Evolutionary conservation across 2,329 filamentous ascomycete genomes (phyloP).

Genomic region (Talaromyces sp.): DNA sequence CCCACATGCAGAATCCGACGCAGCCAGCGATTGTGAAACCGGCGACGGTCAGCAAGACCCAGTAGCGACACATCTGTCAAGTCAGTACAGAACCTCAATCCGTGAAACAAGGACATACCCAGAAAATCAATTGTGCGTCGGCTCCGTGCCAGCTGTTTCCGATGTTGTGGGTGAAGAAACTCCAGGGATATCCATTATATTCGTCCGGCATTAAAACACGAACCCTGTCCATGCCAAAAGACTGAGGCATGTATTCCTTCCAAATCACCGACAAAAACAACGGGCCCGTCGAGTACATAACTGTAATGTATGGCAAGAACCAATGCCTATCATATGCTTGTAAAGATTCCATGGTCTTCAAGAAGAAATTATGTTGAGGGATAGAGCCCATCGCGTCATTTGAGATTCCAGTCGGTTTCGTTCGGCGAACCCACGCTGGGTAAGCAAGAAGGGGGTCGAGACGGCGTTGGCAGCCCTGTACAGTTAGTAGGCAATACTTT

Average conservation of each 20-base stretch:
- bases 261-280: constrained; percentile 73
- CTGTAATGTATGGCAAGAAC: constrained; percentile 69
- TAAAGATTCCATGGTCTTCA: constrained; percentile 65
- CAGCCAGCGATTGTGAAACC: constrained; percentile 51
- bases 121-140: constrained; percentile 64
- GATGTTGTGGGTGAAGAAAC: constrained; percentile 66
- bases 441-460: constrained; percentile 67
- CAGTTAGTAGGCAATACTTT: background rate
- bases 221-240: constrained; percentile 52
- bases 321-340: constrained; percentile 66
- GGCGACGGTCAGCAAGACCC: constrained; percentile 53
- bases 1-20: constrained; percentile 50
- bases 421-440: constrained; percentile 68
- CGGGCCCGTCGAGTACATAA: constrained; percentile 76
- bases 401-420: constrained; percentile 71
- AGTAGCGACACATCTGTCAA: constrained; percentile 53
- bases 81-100: constrained; percentile 2
- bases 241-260: constrained; percentile 63
- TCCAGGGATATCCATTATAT: constrained; percentile 66
- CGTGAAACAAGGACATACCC: constrained; percentile 42
- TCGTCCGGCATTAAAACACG: constrained; percentile 67
- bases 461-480: constrained; percentile 63
- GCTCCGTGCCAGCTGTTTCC: constrained; percentile 65
- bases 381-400: constrained; percentile 77
- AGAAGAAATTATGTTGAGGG: constrained; percentile 71